A percentile compares a stretch with the other conserved stretches of the same genome.
These are phyloP conservation scores for Anethum foeniculum DNA, from an alignment of 140 eudicot genomes.

Conservation along the genomic window DNA sequence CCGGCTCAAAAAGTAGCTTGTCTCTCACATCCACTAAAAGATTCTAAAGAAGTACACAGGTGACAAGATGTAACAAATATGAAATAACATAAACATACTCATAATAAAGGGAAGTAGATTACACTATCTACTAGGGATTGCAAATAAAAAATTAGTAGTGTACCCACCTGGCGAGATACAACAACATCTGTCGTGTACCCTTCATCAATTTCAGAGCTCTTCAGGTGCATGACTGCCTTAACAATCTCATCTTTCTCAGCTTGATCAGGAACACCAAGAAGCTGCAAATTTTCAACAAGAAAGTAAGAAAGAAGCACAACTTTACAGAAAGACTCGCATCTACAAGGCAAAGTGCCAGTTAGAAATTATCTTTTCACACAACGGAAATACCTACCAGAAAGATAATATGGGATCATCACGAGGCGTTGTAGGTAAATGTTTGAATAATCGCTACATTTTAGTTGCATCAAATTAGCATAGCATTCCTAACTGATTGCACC, in stretches of 20 bases:
- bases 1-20: slow-evolving; percentile 95
- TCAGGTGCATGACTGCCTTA: slow-evolving; percentile 79
- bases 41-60: slow-evolving; percentile 37
- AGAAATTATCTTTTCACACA: background rate
- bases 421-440: background rate
- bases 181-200: slow-evolving; percentile 80
- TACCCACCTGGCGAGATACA: slow-evolving; percentile 67
- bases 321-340: background rate
- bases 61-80: background rate
- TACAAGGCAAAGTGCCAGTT: background rate
- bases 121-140: background rate
- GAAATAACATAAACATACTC: background rate
- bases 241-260: slow-evolving; percentile 94
- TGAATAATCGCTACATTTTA: background rate
- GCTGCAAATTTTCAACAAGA: slow-evolving; percentile 34
- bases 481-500: background rate
- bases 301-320: slow-evolving; percentile 5
- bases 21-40: slow-evolving; percentile 87
- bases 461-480: background rate
- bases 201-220: slow-evolving; percentile 74
- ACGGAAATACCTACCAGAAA: background rate
- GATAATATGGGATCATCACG: background rate
- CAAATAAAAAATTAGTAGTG: background rate
- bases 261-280: slow-evolving; percentile 75
- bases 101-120: background rate